Conservation (phyloP, 768 basidiomycete genomes). For the Mycena latifolia region DNA sequence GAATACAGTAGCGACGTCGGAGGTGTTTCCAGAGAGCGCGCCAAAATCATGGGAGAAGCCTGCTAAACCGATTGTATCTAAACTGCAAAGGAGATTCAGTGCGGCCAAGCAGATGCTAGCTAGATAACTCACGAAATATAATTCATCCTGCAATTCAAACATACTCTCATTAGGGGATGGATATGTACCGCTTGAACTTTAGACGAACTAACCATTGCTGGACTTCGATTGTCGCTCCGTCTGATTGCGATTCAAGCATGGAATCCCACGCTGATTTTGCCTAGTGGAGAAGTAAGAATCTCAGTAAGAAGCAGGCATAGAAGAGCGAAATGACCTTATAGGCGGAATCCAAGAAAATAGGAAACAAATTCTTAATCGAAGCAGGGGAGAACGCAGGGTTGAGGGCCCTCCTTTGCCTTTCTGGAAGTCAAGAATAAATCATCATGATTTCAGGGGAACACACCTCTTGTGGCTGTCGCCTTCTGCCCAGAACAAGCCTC, state of each 20-base stretch:
- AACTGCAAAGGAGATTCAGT: background rate
- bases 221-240: conserved; percentile 14
- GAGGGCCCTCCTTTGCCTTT: conserved; percentile 18
- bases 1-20: background rate
- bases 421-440: background rate
- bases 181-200: too few species aligned
- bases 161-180: background rate
- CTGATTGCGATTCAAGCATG: conserved; percentile 12
- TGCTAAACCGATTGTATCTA: conserved; percentile 23
- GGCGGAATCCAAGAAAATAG: conserved; percentile 23
- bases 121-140: conserved; percentile 21
- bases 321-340: conserved; percentile 6
- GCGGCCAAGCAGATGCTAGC: background rate
- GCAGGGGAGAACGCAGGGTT: conserved; percentile 16
- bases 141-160: conserved; percentile 30
- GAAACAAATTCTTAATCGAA: conserved; percentile 10
- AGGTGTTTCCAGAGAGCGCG: conserved; percentile 6
- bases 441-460: background rate
- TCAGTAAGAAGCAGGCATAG: too few species aligned
- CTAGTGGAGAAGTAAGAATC: background rate
- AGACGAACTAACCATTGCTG: conserved; percentile 12
- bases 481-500: conserved; percentile 49
- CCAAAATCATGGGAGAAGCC: conserved; percentile 25
- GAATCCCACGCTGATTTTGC: conserved; percentile 22
- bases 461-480: conserved; percentile 49